These are phyloP conservation scores for Suillus occidentalis DNA, from an alignment of 768 basidiomycete genomes.

Conservation along the genomic window DNA sequence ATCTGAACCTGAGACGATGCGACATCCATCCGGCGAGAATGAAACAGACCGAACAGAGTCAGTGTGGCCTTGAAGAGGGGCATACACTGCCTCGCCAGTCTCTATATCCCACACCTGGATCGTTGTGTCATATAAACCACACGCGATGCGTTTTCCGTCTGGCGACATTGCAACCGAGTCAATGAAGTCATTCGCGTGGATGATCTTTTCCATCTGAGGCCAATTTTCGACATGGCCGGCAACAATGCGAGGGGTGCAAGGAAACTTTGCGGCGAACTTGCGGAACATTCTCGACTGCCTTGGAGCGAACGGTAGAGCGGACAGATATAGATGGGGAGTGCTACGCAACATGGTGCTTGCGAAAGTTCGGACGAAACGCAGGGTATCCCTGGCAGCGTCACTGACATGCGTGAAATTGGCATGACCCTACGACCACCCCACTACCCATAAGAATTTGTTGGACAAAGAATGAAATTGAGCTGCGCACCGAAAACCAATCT, in stretches of 20 bases:
- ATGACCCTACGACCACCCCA: not conserved
- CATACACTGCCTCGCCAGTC: not conserved
- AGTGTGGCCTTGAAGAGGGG: not conserved
- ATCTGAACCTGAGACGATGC: slow-evolving; percentile 22
- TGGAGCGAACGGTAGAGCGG: slow-evolving; percentile 25
- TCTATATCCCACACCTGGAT: slow-evolving; percentile 9
- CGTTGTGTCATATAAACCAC: slow-evolving; percentile 8
- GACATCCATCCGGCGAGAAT: slow-evolving; percentile 28
- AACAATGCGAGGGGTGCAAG: not conserved
- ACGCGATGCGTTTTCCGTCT: slow-evolving; percentile 6
- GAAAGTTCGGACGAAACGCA: slow-evolving; percentile 17
- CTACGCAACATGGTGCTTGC: slow-evolving; percentile 13
- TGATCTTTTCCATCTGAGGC: slow-evolving; percentile 2
- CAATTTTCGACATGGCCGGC: slow-evolving; percentile 1
- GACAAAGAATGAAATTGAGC: not conserved
- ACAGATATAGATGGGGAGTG: slow-evolving; percentile 27
- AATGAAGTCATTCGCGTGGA: accelerated
- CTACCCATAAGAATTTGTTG: not conserved
- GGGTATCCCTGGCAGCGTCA: slow-evolving; percentile 6
- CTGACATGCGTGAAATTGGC: not conserved
- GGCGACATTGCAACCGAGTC: not conserved
- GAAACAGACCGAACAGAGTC: slow-evolving; percentile 9
- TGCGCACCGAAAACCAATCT: slow-evolving; percentile 2
- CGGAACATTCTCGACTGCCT: slow-evolving; percentile 15
- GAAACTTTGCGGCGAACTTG: slow-evolving; percentile 17